phyloP scores from a whole-genome alignment of 768 basidiomycete species.

The Podaxis sp. region DNA sequence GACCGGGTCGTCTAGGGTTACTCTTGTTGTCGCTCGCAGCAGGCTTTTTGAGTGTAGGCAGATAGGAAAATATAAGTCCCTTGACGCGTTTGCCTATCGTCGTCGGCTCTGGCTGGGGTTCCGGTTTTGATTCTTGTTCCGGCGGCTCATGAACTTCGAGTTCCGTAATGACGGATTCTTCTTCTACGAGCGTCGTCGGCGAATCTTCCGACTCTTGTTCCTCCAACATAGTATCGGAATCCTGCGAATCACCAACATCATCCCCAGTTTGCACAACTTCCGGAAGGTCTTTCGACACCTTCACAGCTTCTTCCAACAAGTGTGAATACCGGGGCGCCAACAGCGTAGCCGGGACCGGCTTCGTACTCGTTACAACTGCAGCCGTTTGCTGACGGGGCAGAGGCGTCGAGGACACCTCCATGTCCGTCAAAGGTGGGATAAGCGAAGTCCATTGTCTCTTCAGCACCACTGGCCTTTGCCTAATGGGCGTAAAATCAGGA shows the following conservation, averaged over 20 bases:
- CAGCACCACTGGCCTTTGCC: conserved; percentile 29
- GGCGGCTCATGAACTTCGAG: background rate
- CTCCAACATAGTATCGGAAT: background rate
- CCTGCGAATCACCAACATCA: background rate
- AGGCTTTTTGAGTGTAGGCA: conserved; percentile 48
- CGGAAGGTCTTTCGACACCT: conserved; percentile 29
- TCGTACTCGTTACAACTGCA: conserved; percentile 17
- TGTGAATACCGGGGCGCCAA: conserved; percentile 59
- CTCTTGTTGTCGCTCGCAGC: conserved; percentile 23
- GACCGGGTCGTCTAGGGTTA: conserved; percentile 32
- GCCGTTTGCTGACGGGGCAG: conserved; percentile 19
- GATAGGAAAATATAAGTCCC: conserved; percentile 61
- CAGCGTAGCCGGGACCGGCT: conserved; percentile 39
- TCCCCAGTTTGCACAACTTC: background rate
- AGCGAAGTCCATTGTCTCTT: conserved; percentile 24
- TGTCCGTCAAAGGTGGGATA: conserved; percentile 10
- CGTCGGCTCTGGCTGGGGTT: conserved; percentile 19
- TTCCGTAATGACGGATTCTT: background rate
- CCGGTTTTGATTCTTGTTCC: background rate
- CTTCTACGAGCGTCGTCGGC: conserved; percentile 12
- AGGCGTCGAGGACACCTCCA: conserved; percentile 34
- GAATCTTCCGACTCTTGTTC: conserved; percentile 7
- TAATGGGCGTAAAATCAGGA: conserved; percentile 55
- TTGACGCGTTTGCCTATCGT: conserved; percentile 53
- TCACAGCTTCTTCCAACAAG: conserved; percentile 54